These are phyloP conservation scores for Penstemon barbatus DNA, from an alignment of 257 asterid species.

Conservation along the genomic window DNA sequence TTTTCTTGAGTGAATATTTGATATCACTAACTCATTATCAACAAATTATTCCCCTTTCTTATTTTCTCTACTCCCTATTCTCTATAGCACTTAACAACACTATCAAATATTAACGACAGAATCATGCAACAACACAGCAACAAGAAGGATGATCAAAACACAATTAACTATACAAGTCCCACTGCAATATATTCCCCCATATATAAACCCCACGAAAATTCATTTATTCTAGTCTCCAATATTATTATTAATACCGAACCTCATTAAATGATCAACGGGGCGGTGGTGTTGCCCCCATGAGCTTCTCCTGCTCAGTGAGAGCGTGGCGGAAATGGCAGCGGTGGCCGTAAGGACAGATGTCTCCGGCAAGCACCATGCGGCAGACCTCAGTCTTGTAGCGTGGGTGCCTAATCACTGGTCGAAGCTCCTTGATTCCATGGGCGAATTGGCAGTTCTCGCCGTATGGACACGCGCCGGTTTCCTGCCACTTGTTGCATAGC, in stretches of 20 bases:
- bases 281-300: slow-evolving; percentile 31
- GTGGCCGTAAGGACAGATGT: slow-evolving; percentile 71
- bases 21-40: too few relatives aligned
- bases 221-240: slow-evolving; percentile 4
- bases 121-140: too few relatives aligned
- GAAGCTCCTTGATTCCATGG: slow-evolving; percentile 72
- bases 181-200: too few relatives aligned
- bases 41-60: too few relatives aligned
- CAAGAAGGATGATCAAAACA: too few relatives aligned
- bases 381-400: slow-evolving; percentile 85
- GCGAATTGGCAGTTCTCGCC: slow-evolving; percentile 77
- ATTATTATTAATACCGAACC: slow-evolving; percentile 4
- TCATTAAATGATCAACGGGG: slow-evolving; percentile 22
- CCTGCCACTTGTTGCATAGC: slow-evolving; percentile 91
- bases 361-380: slow-evolving; percentile 76
- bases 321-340: slow-evolving; percentile 91
- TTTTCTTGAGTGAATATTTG: too few relatives aligned
- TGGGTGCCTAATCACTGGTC: slow-evolving; percentile 83
- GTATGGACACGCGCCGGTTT: slow-evolving; percentile 71
- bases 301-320: slow-evolving; percentile 65
- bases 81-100: too few relatives aligned
- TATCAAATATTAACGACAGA: too few relatives aligned
- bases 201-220: too few relatives aligned
- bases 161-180: too few relatives aligned
- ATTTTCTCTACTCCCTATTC: too few relatives aligned